Conservation (phyloP, 768 basidiomycete species). For the Leccinum disarticulatum region DNA sequence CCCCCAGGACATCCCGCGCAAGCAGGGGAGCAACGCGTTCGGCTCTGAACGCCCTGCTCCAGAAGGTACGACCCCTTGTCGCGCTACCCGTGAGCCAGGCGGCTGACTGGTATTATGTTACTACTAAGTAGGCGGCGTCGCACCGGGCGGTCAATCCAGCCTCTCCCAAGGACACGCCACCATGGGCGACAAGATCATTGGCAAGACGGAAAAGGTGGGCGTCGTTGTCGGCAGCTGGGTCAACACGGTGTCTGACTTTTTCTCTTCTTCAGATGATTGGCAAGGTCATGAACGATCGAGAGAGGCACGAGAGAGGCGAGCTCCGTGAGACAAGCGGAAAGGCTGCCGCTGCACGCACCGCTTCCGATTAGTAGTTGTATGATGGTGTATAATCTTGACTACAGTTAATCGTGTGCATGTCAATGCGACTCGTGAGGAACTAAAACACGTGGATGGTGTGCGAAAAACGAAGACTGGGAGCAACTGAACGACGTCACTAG, state of each 20-base stretch:
- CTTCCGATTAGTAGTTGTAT: conserved; percentile 36
- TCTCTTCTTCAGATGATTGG: conserved; percentile 43
- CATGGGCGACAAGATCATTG: conserved; percentile 53
- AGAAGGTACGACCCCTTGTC: conserved; percentile 23
- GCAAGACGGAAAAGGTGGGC: conserved; percentile 59
- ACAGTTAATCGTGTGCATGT: not conserved
- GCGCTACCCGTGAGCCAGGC: not conserved
- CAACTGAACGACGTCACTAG: not conserved
- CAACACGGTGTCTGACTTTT: conserved; percentile 2
- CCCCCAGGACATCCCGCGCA: conserved; percentile 7
- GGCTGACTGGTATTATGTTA: not conserved
- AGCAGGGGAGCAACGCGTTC: conserved; percentile 27
- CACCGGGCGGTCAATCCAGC: conserved; percentile 22
- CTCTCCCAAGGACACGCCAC: conserved; percentile 39
- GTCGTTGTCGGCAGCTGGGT: not conserved
- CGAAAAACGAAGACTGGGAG: not conserved
- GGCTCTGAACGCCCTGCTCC: conserved; percentile 35
- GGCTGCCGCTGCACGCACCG: conserved; percentile 43
- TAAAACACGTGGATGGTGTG: no score
- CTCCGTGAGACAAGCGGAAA: conserved; percentile 56
- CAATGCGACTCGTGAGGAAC: not conserved
- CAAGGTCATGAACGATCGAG: conserved; percentile 45
- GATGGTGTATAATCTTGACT: not conserved
- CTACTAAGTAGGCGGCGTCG: conserved; percentile 22
- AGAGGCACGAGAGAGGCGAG: conserved; percentile 56